phyloP scores from a whole-genome alignment of 2,329 filamentous ascomycete genomes.

The Fusarium bulbicola region DNA sequence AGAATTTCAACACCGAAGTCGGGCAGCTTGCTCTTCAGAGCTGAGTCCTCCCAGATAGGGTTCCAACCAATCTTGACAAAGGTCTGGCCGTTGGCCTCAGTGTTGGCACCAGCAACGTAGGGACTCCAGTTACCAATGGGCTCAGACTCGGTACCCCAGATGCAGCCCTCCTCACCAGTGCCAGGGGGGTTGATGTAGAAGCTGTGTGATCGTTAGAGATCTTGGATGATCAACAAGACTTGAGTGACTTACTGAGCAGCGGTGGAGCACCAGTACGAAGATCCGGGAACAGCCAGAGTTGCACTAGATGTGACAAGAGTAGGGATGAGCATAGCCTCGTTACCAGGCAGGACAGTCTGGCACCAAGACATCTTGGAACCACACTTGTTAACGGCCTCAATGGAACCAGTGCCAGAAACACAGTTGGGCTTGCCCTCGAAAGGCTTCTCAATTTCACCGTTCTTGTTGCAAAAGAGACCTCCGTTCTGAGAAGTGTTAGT shows the following conservation, averaged over 20 bases:
- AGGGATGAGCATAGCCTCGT: conserved; percentile 84
- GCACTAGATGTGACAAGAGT: conserved; percentile 68
- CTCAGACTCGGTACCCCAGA: conserved; percentile 73
- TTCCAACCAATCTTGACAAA: conserved; percentile 83
- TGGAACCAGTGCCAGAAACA: conserved; percentile 71
- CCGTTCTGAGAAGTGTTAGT: conserved; percentile 64
- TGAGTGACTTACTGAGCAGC: conserved; percentile 72
- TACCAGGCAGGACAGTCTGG: conserved; percentile 81
- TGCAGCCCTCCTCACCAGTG: conserved; percentile 68
- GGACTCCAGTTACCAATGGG: conserved; percentile 80
- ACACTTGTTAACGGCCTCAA: conserved; percentile 73
- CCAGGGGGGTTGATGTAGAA: conserved; percentile 84
- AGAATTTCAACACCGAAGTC: conserved; percentile 75
- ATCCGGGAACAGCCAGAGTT: conserved; percentile 75
- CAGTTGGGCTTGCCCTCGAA: conserved; percentile 76
- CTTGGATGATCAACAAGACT: conserved; percentile 29
- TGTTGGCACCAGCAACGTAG: conserved; percentile 81
- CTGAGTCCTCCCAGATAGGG: conserved; percentile 71
- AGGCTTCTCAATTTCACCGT: conserved; percentile 73
- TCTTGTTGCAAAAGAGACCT: conserved; percentile 75
- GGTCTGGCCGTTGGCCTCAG: conserved; percentile 69
- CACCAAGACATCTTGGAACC: conserved; percentile 74
- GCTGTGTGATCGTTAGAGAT: conserved; percentile 54
- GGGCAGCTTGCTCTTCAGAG: conserved; percentile 66
- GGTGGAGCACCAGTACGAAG: conserved; percentile 75